phyloP scores from a whole-genome alignment of 441 rosid species.

The Pelargonium cotyledonis region DNA sequence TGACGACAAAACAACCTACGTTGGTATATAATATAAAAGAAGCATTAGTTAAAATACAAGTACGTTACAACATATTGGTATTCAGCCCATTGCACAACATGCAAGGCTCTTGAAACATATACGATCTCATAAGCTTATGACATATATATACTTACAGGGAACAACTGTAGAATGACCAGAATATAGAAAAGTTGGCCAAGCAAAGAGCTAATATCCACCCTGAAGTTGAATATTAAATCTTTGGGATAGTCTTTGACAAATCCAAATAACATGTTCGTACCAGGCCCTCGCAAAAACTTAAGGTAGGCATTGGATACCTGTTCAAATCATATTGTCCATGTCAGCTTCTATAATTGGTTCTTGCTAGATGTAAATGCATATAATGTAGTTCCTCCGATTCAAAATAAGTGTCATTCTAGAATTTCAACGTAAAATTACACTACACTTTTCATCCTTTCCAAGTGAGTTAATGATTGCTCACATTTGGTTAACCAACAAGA shows the following conservation, averaged over 20 bases:
- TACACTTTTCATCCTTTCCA: too few species aligned
- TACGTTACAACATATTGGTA: too few species aligned
- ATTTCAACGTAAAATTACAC: too few species aligned
- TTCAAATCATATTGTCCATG: background rate
- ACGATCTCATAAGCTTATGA: too few species aligned
- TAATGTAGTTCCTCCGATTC: too few species aligned
- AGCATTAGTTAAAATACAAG: background rate
- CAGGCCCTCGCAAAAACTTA: conserved; percentile 8
- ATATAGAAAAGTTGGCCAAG: conserved; percentile 14
- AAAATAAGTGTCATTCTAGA: too few species aligned
- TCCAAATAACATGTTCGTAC: conserved; percentile 7
- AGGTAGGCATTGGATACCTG: conserved; percentile 16
- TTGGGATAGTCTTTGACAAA: conserved; percentile 12
- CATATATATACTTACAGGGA: conserved; percentile 14
- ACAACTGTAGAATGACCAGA: conserved; percentile 14
- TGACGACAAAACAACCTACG: conserved; percentile 14
- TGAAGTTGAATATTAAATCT: background rate
- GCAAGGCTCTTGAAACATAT: too few species aligned
- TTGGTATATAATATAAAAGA: background rate
- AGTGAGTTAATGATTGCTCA: too few species aligned
- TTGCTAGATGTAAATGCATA: background rate
- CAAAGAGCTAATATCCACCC: conserved; percentile 5
- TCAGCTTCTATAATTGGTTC: conserved; percentile 1
- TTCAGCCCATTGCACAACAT: too few species aligned
- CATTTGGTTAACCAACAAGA: too few species aligned